A percentile compares a stretch with the other conserved stretches of the same genome.
phyloP scores from a whole-genome alignment of 768 basidiomycete genomes.

The Calocera viscosa region DNA sequence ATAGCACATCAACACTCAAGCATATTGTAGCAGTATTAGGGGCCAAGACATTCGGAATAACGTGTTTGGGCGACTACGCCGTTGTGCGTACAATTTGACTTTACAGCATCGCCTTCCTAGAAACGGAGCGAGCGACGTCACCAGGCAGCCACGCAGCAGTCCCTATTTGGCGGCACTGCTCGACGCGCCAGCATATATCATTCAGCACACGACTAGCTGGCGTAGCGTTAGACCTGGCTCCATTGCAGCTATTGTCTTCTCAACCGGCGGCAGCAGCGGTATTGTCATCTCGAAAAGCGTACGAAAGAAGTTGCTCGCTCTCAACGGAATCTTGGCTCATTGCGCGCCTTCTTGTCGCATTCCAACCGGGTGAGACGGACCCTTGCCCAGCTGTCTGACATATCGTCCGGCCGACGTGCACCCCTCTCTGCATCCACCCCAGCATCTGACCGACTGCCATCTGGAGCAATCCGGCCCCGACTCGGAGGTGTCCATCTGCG shows the following conservation, averaged over 20 bases:
- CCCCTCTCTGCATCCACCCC: neutral
- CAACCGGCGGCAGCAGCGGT: neutral
- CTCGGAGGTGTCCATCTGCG: too few species aligned
- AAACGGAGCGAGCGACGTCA: neutral
- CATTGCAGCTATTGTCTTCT: neutral
- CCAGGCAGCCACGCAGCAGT: neutral
- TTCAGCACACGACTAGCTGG: neutral
- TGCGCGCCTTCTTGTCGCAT: neutral
- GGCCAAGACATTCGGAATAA: neutral
- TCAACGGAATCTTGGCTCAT: neutral
- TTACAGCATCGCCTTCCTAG: neutral
- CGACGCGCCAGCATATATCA: neutral
- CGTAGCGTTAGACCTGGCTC: neutral
- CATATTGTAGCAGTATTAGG: neutral
- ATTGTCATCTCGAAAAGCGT: neutral
- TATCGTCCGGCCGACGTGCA: neutral
- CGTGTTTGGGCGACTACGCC: neutral
- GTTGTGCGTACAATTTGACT: neutral
- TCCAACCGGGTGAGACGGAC: constrained; percentile 2
- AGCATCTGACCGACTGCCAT: neutral
- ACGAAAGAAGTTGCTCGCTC: neutral
- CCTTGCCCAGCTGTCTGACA: neutral
- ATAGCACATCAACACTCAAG: neutral
- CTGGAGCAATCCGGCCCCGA: neutral
- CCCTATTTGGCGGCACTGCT: too few species aligned